Percentiles rank a stretch among this genome's conserved stretches.
phyloP scores from a whole-genome alignment of 495 filamentous ascomycete species.

The Aeminium ludgeri region DNA sequence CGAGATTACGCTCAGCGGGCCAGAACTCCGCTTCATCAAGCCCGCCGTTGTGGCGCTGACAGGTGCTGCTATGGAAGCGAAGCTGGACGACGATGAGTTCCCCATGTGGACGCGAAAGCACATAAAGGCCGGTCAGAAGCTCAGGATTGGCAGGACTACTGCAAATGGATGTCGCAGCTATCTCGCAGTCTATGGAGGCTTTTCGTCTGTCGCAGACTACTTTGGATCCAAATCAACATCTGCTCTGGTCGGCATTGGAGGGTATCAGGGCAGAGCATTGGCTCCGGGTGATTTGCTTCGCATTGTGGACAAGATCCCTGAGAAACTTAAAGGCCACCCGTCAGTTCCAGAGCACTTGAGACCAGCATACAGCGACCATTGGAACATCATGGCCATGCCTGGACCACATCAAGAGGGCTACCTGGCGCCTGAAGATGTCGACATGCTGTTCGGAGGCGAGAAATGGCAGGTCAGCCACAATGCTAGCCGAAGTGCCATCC shows the following conservation, averaged over 20 bases:
- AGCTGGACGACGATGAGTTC: conserved; percentile 29
- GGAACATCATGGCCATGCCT: conserved; percentile 36
- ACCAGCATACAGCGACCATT: conserved; percentile 29
- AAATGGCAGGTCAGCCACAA: conserved; percentile 43
- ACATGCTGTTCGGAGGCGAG: conserved; percentile 37
- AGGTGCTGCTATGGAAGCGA: conserved; percentile 35
- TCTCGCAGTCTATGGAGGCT: conserved; percentile 41
- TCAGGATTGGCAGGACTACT: conserved; percentile 38
- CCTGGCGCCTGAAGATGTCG: conserved; percentile 32
- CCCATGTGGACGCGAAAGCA: conserved; percentile 38
- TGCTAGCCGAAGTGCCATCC: conserved; percentile 38
- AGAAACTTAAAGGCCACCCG: conserved; percentile 14
- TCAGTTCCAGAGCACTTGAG: conserved; percentile 27
- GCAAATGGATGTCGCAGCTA: conserved; percentile 39
- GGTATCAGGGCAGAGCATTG: conserved; percentile 39
- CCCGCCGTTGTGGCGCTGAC: conserved; percentile 34
- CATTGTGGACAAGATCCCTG: conserved; percentile 22
- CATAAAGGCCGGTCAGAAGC: conserved; percentile 33
- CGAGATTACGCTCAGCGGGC: conserved; percentile 43
- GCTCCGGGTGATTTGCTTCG: conserved; percentile 35
- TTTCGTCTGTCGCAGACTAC: conserved; percentile 36
- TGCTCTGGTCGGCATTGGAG: conserved; percentile 39
- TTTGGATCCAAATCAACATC: conserved; percentile 44
- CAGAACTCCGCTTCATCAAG: conserved; percentile 37
- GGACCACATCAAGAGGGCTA: conserved; percentile 43